Base-by-base conservation (phyloP, 257 asterid species). In the Leptodermis oblonga region DNA sequence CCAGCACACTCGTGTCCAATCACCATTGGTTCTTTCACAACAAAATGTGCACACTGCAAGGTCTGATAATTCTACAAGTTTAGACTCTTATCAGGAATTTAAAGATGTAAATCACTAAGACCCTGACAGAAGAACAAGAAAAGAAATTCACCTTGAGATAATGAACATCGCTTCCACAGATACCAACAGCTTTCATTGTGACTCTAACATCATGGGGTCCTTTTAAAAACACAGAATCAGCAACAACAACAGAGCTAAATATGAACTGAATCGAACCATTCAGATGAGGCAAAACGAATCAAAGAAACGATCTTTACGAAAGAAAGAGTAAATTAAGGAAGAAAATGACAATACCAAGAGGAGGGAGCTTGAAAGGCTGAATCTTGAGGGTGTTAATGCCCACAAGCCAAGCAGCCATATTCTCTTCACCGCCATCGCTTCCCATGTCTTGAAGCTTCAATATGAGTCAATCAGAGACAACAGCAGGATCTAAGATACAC, bases 141-240 rank as follows among this genome's bases (percentile, higher is more conserved):
- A 17, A 49, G 33, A 33, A n/a, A 37, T 46, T 63, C 48, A 92
- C 97, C 98, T 88, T 92, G 85, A 90, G 93, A 78, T 82, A 88
- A 76, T 90, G 97, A 80, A 93, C 99, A 82, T 93, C 99, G 82
- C 99, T 93, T 78, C 99, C 99, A 82, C 99, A 93, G 56, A 93
- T 92, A 53, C 98, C 98, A 69, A 92, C 97, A 76, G 98, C 97
- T 82, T 92, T 92, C 92, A 92, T 92, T 72, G 89, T 82, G 77
- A 92, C 86, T 82, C 88, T 86, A 73, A 88, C 97, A 84, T 92
- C 98, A 74, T 81, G 90, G 63, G 97, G 83, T n/a, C 98, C 97
- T 92, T 65, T 37, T 46, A 58, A 34, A 65, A 41, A 10, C 45
- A 60, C 49, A 26, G 7, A 67, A 60, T 37, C 30, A 74, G 31